A percentile compares a stretch with the other conserved stretches of the same genome.
Conservation (phyloP, 2,329 filamentous ascomycete genomes). For the Aspergillus thermomutatus region DNA sequence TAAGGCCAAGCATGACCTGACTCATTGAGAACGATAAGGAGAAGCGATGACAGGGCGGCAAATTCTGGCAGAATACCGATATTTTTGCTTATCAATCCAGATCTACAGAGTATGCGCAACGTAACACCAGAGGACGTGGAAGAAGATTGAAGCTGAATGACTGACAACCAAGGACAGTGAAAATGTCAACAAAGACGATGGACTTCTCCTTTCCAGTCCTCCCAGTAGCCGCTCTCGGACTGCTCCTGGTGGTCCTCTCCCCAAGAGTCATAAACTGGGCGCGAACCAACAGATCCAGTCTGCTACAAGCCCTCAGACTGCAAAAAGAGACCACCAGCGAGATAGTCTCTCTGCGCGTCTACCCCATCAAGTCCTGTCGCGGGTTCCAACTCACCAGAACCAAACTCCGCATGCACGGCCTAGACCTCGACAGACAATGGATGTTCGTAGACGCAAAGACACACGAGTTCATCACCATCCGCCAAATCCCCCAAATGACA, state of each 20-base stretch:
- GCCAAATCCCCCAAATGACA: constrained; percentile 60
- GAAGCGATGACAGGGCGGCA: neutral
- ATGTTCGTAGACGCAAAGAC: constrained; percentile 59
- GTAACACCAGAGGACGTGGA: neutral
- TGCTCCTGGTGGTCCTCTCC: constrained; percentile 13
- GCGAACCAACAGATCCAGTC: constrained; percentile 4
- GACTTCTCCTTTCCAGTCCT: neutral
- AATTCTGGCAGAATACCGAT: neutral
- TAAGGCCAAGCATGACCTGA: neutral
- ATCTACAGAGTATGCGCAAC: neutral
- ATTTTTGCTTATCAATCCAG: neutral
- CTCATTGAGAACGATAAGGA: neutral
- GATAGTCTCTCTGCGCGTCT: constrained; percentile 49
- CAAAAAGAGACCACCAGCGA: constrained; percentile 22
- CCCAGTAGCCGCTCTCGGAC: neutral
- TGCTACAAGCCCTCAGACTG: constrained; percentile 13
- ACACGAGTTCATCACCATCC: constrained; percentile 61
- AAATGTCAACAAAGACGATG: too few species aligned
- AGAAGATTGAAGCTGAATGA: neutral
- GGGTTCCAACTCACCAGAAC: constrained; percentile 55
- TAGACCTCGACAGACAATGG: constrained; percentile 63
- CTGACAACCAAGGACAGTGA: neutral
- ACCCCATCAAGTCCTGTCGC: constrained; percentile 66
- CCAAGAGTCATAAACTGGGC: constrained; percentile 13
- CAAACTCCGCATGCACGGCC: constrained; percentile 52